Conservation (phyloP, 331 rosid genomes). For the Acacia concinna region DNA sequence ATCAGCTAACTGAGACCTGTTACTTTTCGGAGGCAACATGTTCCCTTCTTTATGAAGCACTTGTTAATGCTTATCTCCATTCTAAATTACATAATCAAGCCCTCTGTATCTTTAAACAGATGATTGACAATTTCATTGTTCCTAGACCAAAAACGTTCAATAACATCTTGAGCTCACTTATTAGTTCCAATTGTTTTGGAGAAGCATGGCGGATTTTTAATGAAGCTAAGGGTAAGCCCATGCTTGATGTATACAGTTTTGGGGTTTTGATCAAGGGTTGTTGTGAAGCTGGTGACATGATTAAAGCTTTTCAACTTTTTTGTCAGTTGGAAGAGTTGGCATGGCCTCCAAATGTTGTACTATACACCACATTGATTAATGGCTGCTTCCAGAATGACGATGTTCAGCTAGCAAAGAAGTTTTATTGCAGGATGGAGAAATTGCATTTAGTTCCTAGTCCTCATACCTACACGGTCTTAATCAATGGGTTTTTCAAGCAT, state of each 20-base stretch:
- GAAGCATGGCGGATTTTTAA: slow-evolving; percentile 58
- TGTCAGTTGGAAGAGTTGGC: slow-evolving; percentile 46
- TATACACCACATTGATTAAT: slow-evolving; percentile 71
- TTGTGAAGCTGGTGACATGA: slow-evolving; percentile 65
- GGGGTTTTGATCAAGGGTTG: slow-evolving; percentile 74
- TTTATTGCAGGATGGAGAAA: slow-evolving; percentile 63
- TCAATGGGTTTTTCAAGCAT: slow-evolving; percentile 73
- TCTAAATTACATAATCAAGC: slow-evolving; percentile 52
- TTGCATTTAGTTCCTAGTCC: slow-evolving; percentile 63
- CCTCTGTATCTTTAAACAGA: slow-evolving; percentile 46
- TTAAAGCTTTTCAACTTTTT: slow-evolving; percentile 57
- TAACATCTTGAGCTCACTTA: slow-evolving; percentile 48
- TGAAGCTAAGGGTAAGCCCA: slow-evolving; percentile 40
- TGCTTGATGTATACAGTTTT: slow-evolving; percentile 65
- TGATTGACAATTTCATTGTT: slow-evolving; percentile 44
- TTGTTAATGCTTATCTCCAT: slow-evolving; percentile 56
- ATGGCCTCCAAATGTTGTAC: slow-evolving; percentile 62
- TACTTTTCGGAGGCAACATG: slow-evolving; percentile 17
- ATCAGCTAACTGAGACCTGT: slow-evolving; percentile 42
- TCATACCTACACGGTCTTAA: slow-evolving; percentile 64
- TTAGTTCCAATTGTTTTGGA: slow-evolving; percentile 41
- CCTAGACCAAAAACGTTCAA: slow-evolving; percentile 60
- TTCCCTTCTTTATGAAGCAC: slow-evolving; percentile 45
- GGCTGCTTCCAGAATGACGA: slow-evolving; percentile 77
- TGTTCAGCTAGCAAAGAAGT: slow-evolving; percentile 53